Evolutionary conservation across 1,139 yeast genomes (phyloP), one percentile per base, ranked within the genome.

Genomic region (Keqinozyma sinolaborantium): DNA sequence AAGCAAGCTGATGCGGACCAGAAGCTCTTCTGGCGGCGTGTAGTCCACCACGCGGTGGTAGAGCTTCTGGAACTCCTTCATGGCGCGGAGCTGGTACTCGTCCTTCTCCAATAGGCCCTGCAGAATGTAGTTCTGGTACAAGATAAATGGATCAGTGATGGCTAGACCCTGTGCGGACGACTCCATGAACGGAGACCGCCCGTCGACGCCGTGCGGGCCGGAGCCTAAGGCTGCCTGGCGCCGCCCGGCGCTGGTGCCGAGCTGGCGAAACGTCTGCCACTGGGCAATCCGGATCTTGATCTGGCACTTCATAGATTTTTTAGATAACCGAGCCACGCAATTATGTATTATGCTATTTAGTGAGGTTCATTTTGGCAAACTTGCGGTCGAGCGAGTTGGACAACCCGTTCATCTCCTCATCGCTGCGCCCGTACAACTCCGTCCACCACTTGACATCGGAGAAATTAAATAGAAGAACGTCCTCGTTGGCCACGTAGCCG

Each of bases 401-500:
- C 19, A 69, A 50, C 11, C 79, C 77, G 49, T 85, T 86, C 94
- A 88, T 79, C 47, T 88, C 97, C 40, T 79, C 79, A 47, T 84
- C 84, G 3, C 77, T 64, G 30, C 94, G 61, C 0, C 96, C 95
- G 49, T 64, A 87, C 25, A 85, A 59, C 46, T 86, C 95, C 47
- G 73, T 76, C 97, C 97, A 90, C 90, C 95, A 90, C 42, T 73
- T 74, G 14, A 87, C 73, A 31, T 79, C 79, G 21, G 73, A 71
- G 38, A 70, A 67, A 42, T 87, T 84, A 28, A 94, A 87, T 30
- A 77, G 73, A 2, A 85, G 55, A 41, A 85, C 78, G 3, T 64
- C 70, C 3, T 55, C 61, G 30, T 40, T 30, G 1, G 41, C 44
- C 4, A 38, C 39, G 47, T 73, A 87, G 2, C 43, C 45, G 8